Conservation (phyloP, 805 yeast species). For the Yarrowia alimentaria region DNA sequence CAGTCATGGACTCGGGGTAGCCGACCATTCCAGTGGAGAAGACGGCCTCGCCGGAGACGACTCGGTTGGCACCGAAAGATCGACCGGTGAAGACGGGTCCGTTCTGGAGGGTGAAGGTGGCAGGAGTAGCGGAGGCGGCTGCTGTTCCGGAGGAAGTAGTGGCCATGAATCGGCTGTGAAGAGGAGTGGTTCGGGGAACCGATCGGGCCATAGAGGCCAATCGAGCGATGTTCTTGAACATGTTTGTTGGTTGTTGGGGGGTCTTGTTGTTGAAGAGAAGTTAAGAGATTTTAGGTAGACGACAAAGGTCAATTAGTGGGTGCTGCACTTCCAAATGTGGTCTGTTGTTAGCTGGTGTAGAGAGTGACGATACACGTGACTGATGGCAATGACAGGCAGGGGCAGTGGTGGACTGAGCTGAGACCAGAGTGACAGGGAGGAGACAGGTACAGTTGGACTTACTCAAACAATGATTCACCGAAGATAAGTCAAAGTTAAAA, state of each 20-base stretch:
- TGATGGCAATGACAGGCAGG: too few relatives aligned
- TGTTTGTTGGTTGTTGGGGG: background rate
- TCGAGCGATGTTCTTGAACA: conserved; percentile 25
- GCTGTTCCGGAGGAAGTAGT: conserved; percentile 13
- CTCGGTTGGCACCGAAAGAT: conserved; percentile 93
- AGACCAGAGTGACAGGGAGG: too few relatives aligned
- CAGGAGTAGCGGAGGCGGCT: conserved; percentile 49
- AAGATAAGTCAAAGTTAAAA: background rate
- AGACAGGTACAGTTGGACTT: background rate
- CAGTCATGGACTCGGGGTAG: conserved; percentile 96
- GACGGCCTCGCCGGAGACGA: conserved; percentile 95
- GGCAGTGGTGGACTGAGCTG: too few relatives aligned
- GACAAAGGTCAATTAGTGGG: conserved; percentile 12
- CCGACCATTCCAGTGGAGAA: conserved; percentile 99
- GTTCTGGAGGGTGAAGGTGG: conserved; percentile 84
- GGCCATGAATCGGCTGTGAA: conserved; percentile 9
- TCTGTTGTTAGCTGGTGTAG: conserved; percentile 25
- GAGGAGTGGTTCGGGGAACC: conserved; percentile 14
- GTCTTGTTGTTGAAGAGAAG: background rate
- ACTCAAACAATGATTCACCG: background rate
- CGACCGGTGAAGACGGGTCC: conserved; percentile 92
- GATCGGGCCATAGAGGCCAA: conserved; percentile 26
- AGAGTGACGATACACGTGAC: too few relatives aligned
- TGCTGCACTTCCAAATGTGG: conserved; percentile 28
- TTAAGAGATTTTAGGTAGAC: background rate